A percentile compares a stretch with the other conserved stretches of the same genome.
phyloP scores from a whole-genome alignment of 1,139 yeast genomes.

The Magnusiomyces starmeri region DNA sequence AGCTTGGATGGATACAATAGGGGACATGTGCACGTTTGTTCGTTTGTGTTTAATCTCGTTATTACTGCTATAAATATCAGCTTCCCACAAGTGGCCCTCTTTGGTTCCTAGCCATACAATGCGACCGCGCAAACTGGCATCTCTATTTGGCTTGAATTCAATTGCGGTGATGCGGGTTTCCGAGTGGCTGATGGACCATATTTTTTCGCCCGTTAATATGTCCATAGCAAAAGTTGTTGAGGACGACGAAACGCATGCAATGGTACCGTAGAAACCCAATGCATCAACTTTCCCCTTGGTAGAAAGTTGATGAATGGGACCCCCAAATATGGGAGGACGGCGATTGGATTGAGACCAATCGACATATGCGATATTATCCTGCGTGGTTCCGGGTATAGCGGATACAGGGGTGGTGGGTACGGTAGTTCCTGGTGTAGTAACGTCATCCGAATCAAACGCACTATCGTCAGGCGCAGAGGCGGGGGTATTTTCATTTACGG shows the following conservation, averaged over 20 bases:
- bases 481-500: too few relatives aligned
- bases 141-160: constrained; percentile 20
- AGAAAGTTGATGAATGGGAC: constrained; percentile 26
- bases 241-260: constrained; percentile 23
- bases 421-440: constrained; percentile 4
- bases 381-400: too few relatives aligned
- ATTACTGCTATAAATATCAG: constrained; percentile 18
- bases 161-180: constrained; percentile 29
- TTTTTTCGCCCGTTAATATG: constrained; percentile 24
- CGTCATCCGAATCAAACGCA: constrained; percentile 19
- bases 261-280: constrained; percentile 25
- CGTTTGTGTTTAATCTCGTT: constrained; percentile 23
- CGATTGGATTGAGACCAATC: constrained; percentile 34
- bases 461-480: constrained; percentile 8
- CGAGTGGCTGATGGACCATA: constrained; percentile 25
- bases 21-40: constrained; percentile 27
- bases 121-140: constrained; percentile 19
- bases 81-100: constrained; percentile 34
- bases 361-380: constrained; percentile 24
- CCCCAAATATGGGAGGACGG: constrained; percentile 30
- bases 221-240: constrained; percentile 26
- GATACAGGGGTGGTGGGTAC: background rate
- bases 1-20: constrained; percentile 28
- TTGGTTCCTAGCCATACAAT: constrained; percentile 35
- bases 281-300: constrained; percentile 27